A percentile compares a stretch with the other conserved stretches of the same genome.
phyloP scores from a whole-genome alignment of 163 green algal genomes.

The Chlorella variabilis region DNA sequence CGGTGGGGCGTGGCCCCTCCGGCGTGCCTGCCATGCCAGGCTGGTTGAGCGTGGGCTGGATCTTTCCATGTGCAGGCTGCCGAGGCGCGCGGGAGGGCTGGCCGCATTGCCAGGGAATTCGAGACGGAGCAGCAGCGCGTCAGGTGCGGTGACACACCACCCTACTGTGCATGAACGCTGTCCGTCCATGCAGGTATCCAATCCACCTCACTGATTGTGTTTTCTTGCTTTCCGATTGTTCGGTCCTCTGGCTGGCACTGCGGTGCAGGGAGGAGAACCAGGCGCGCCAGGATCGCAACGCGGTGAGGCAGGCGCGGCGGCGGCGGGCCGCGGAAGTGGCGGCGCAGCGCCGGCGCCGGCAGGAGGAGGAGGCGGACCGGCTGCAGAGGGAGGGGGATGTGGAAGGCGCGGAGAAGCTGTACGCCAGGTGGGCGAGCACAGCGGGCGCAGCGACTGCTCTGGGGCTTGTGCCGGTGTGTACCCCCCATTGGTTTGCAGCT shows the following conservation, averaged over 20 bases:
- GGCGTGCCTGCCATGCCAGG: too few species aligned
- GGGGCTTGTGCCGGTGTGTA: background rate
- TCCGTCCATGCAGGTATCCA: background rate
- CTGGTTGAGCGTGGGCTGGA: too few species aligned
- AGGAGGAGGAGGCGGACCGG: constrained; percentile 11
- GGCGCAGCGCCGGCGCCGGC: background rate
- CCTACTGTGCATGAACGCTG: background rate
- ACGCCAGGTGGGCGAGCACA: background rate
- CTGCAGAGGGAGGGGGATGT: background rate
- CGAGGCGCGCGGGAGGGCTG: background rate
- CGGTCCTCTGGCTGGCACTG: background rate
- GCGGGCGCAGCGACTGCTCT: too few species aligned
- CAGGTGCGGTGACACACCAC: background rate
- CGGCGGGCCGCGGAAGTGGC: background rate
- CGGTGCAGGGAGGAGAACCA: constrained; percentile 24
- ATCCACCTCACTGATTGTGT: too few species aligned
- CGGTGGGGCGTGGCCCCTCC: too few species aligned
- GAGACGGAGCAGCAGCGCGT: background rate
- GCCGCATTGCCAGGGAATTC: background rate
- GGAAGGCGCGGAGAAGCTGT: background rate
- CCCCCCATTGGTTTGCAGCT: background rate
- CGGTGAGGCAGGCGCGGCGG: constrained; percentile 4
- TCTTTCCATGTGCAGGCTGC: constrained; percentile 4
- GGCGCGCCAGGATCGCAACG: constrained; percentile 25
- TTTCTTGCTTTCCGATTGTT: too few species aligned